Evolutionary conservation across 2,329 filamentous ascomycete species (phyloP), one percentile per base, ranked within the genome.

Genomic region (Ophiostoma australiae): DNA sequence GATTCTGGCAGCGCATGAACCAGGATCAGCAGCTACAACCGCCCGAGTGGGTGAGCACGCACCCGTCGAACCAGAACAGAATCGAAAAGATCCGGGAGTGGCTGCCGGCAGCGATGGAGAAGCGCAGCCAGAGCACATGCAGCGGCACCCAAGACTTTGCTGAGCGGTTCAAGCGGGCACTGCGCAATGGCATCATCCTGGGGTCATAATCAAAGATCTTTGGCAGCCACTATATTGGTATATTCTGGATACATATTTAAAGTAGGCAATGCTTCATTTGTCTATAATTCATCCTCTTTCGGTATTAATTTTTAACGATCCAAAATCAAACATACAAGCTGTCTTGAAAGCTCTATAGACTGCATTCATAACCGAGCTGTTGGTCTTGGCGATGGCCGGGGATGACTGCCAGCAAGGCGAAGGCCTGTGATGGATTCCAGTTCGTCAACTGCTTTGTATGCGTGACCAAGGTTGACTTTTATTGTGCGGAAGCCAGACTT

Each of bases 361-460:
- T 58, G 52, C 23, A 23, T 3, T 58, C 71, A 83, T 76, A 87
- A 81, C 76, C 81, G 86, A 0, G 84, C 79, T 71, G 78, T 83
- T 73, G 20, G 74, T 74, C 31, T 72, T 66, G 61, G 33, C 10
- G 77, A 71, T 41, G 61, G 76, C 80, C 7, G 83, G 27, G 86
- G 85, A 73, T 88, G 85, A 39, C 79, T 77, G 1, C 87, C 87
- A 39, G 86, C 82, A 70, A 94, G 79, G 44, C 80, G 78, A 74
- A 97, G 76, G 0, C 92, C 92, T 0, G 91, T 94, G 31, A 91
- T 81, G 70, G 80, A 81, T 80, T 98, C 94, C 72, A 98, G 80
- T 79, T 93, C 88, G 75, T 87, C 89, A 0, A 98, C 94, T 0
- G 94, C 94, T 78, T 94, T 89, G 77, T 87, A 91, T 1, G 91